phyloP scores from a whole-genome alignment of 225 moss, liverwort and hornwort genomes.

The Physcomitrium patens region DNA sequence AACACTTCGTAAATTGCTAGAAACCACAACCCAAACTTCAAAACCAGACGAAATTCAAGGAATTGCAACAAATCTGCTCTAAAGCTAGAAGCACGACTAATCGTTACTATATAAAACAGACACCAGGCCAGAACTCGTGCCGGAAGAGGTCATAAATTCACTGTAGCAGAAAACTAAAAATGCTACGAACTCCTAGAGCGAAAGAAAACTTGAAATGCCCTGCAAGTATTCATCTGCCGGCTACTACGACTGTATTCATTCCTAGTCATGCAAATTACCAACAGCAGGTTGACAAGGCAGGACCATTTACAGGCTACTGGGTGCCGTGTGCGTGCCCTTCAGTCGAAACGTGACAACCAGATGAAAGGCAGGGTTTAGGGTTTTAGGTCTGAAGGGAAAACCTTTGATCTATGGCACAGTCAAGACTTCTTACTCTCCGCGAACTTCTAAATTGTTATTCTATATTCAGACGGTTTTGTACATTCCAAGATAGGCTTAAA shows the following conservation, averaged over 20 bases:
- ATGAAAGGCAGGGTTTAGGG: conserved; percentile 23
- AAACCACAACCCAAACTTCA: not conserved
- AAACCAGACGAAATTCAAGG: not conserved
- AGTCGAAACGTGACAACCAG: too few species aligned
- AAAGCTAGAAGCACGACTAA: not conserved
- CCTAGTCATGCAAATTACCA: not conserved
- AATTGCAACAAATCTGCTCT: not conserved
- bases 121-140: not conserved
- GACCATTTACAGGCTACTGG: not conserved
- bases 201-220: not conserved
- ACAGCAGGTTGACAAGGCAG: not conserved
- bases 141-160: conserved; percentile 2
- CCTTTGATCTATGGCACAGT: not conserved
- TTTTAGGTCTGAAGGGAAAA: conserved; percentile 7
- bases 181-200: not conserved
- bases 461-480: not conserved
- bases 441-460: not conserved
- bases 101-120: not conserved
- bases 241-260: not conserved
- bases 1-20: not conserved
- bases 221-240: not conserved
- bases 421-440: too few species aligned
- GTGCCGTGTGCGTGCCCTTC: too few species aligned
- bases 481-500: not conserved
- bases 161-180: not conserved